A percentile compares a stretch with the other conserved stretches of the same genome.
Evolutionary conservation across 768 basidiomycete species (phyloP).

Genomic region (Pleurotus tuoliensis): DNA sequence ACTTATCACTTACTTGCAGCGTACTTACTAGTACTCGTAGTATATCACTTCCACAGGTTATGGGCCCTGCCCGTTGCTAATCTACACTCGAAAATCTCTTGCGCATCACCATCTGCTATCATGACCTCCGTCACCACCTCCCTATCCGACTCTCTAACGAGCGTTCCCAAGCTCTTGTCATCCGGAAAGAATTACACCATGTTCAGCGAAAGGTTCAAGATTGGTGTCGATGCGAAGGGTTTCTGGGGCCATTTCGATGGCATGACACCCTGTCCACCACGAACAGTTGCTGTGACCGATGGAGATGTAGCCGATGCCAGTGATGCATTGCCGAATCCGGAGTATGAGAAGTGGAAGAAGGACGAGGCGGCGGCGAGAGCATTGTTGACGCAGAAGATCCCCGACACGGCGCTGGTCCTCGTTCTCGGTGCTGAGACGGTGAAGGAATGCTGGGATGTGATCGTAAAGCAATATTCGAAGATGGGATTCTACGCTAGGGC

Average conservation of each 20-base stretch:
- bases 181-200: constrained; percentile 28
- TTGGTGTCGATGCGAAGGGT: constrained; percentile 24
- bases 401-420: constrained; percentile 24
- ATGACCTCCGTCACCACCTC: constrained; percentile 13
- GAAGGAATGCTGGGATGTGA: constrained; percentile 25
- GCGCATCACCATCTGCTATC: background rate
- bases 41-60: background rate
- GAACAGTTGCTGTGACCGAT: background rate
- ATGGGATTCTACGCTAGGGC: constrained; percentile 28
- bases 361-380: constrained; percentile 27
- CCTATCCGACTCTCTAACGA: constrained; percentile 17
- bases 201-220: constrained; percentile 21
- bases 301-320: background rate
- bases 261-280: constrained; percentile 9
- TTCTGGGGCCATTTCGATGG: constrained; percentile 26
- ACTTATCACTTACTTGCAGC: too few species aligned
- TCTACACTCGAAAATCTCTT: background rate
- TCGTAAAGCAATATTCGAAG: constrained; percentile 26
- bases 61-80: constrained; percentile 14
- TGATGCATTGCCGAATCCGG: background rate
- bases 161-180: constrained; percentile 28
- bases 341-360: constrained; percentile 25
- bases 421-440: constrained; percentile 20
- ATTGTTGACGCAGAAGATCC: constrained; percentile 27
- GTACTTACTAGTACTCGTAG: too few species aligned